phyloP scores from a whole-genome alignment of 2,329 filamentous ascomycete species.

The Didymella sp. region DNA sequence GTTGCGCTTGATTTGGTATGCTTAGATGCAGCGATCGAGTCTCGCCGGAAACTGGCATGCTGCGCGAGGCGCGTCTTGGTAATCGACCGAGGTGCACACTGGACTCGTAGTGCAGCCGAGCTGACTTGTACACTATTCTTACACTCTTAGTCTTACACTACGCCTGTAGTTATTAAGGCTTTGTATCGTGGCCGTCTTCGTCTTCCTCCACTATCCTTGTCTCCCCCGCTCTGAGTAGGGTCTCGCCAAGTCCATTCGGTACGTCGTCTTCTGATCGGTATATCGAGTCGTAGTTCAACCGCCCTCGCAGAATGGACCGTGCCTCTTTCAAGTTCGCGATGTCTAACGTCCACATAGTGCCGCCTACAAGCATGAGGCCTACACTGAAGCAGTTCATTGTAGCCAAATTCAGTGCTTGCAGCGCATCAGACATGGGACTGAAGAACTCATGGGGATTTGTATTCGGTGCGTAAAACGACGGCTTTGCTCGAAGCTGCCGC shows the following conservation, averaged over 20 bases:
- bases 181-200: conserved; percentile 14
- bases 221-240: conserved; percentile 54
- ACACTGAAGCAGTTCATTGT: conserved; percentile 84
- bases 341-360: conserved; percentile 77
- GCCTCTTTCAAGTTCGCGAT: conserved; percentile 64
- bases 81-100: background rate
- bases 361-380: conserved; percentile 76
- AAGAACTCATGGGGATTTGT: conserved; percentile 56
- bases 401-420: conserved; percentile 83
- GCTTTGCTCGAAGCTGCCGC: conserved; percentile 67
- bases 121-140: conserved; percentile 32
- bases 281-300: conserved; percentile 60
- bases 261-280: conserved; percentile 55
- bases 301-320: conserved; percentile 64
- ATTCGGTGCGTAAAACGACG: conserved; percentile 74
- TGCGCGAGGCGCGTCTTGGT: background rate
- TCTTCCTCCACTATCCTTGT: conserved; percentile 45
- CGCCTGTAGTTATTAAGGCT: conserved; percentile 28
- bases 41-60: background rate
- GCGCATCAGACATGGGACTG: conserved; percentile 74
- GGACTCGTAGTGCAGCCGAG: background rate
- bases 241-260: conserved; percentile 35
- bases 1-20: conserved; percentile 10
- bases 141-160: conserved; percentile 25
- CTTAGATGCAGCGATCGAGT: conserved; percentile 5